Conservation (phyloP, 352 stramenopile genomes). For the Blastocystis sp. region DNA sequence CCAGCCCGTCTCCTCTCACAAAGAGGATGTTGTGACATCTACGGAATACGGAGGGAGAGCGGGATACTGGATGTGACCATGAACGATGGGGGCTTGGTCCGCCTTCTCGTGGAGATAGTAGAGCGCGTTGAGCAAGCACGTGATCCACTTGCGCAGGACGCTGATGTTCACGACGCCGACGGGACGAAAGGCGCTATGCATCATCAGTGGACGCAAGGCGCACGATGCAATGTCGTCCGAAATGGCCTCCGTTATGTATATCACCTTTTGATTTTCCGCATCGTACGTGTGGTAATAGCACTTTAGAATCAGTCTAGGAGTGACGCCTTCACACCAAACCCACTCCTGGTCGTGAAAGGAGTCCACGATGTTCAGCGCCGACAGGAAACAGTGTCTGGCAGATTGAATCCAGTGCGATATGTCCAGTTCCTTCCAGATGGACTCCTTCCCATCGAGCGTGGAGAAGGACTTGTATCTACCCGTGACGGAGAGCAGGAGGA, state of each 20-base stretch:
- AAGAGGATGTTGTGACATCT: constrained; percentile 72
- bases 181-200: constrained; percentile 5
- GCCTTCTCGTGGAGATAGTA: constrained; percentile 44
- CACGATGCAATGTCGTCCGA: constrained; percentile 33
- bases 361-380: constrained; percentile 37
- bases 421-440: constrained; percentile 56
- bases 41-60: not conserved
- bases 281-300: constrained; percentile 51
- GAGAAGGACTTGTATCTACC: constrained; percentile 61
- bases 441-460: constrained; percentile 48
- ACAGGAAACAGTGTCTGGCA: constrained; percentile 29
- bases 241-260: constrained; percentile 56
- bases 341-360: not conserved
- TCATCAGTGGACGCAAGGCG: not conserved
- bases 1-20: constrained; percentile 48
- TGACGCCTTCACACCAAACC: not conserved
- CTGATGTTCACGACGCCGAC: constrained; percentile 17
- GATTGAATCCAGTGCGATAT: constrained; percentile 39
- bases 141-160: constrained; percentile 42
- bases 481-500: not conserved
- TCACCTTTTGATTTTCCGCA: constrained; percentile 27
- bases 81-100: constrained; percentile 25
- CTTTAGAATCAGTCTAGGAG: constrained; percentile 32
- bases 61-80: constrained; percentile 44
- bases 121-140: constrained; percentile 13